A percentile compares a stretch with the other conserved stretches of the same genome.
Evolutionary conservation across 345 rosid species (phyloP).

Genomic region (Bruguiera parviflora): DNA sequence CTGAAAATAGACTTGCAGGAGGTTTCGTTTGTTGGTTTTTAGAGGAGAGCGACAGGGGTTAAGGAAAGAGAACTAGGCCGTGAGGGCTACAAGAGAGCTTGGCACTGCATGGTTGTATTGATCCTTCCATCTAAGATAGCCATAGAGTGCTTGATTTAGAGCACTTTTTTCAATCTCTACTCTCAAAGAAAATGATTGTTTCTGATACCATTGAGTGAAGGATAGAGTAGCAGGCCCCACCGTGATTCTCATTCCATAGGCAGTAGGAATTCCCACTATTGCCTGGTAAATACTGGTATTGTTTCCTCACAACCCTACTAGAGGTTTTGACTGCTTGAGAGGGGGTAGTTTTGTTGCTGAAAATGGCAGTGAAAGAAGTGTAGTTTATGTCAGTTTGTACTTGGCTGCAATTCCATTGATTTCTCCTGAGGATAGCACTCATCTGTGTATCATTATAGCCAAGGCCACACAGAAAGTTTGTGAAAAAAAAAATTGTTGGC

Average conservation of each 20-base stretch:
- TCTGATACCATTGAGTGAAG: slow-evolving; percentile 9
- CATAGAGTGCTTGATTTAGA: slow-evolving; percentile 18
- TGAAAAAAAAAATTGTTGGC: too few relatives aligned
- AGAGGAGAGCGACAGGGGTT: not conserved
- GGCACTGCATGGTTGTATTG: slow-evolving; percentile 33
- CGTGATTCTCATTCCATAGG: slow-evolving; percentile 5
- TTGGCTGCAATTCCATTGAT: slow-evolving; percentile 34
- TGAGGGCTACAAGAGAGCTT: slow-evolving; percentile 39
- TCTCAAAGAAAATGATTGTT: slow-evolving; percentile 4
- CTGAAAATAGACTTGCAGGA: too few relatives aligned
- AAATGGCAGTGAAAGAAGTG: slow-evolving; percentile 29
- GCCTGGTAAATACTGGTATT: slow-evolving; percentile 6
- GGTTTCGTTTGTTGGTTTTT: too few relatives aligned
- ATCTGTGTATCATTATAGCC: slow-evolving; percentile 34
- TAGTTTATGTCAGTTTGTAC: slow-evolving; percentile 27
- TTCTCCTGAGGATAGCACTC: slow-evolving; percentile 29
- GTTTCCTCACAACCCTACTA: slow-evolving; percentile 8
- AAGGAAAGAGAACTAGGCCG: slow-evolving; percentile 2
- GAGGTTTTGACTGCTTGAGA: slow-evolving; percentile 2
- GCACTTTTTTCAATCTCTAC: slow-evolving; percentile 14
- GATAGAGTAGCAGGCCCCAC: slow-evolving; percentile 5
- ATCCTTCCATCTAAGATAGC: slow-evolving; percentile 41
- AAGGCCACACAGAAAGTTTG: slow-evolving; percentile 37
- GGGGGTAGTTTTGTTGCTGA: not conserved
- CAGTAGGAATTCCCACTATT: slow-evolving; percentile 1